Percentiles rank a stretch among this genome's conserved stretches.
phyloP scores from a whole-genome alignment of 305 asterid species.

The Stenogyne calaminthoides region DNA sequence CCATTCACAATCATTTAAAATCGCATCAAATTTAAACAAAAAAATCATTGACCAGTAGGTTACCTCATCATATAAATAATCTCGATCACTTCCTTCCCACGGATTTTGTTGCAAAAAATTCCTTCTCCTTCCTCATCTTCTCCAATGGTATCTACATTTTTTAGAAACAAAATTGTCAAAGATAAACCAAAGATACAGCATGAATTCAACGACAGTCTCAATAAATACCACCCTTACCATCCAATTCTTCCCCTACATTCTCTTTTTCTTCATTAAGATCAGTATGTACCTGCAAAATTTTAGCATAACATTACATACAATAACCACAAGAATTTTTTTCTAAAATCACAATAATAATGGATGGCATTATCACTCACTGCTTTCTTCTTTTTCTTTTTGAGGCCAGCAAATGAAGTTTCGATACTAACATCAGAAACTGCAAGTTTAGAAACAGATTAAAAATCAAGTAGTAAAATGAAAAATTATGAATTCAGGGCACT shows the following conservation, averaged over 20 bases:
- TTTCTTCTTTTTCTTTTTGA: conserved; percentile 87
- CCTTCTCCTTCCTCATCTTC: conserved; percentile 82
- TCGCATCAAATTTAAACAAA: not conserved
- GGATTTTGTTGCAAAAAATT: conserved; percentile 62
- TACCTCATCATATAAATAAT: conserved; percentile 82
- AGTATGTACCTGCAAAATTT: conserved; percentile 50
- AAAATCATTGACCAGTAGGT: not conserved
- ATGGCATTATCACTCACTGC: conserved; percentile 45
- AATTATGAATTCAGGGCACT: not conserved
- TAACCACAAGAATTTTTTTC: not conserved
- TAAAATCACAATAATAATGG: not conserved
- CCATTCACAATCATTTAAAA: not conserved
- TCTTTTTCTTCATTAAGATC: conserved; percentile 69
- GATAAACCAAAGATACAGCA: not conserved
- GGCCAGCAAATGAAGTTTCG: conserved; percentile 74
- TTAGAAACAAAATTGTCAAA: conserved; percentile 4
- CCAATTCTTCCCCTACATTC: conserved; percentile 50
- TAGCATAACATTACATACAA: not conserved
- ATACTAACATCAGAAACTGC: conserved; percentile 64
- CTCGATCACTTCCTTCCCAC: conserved; percentile 91
- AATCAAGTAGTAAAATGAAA: not conserved
- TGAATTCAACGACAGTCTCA: not conserved
- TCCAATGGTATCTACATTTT: conserved; percentile 49
- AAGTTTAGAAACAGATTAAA: not conserved
- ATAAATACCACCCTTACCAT: conserved; percentile 39